Evolutionary conservation across 2,329 filamentous ascomycete species (phyloP), one percentile per base, ranked within the genome.

Genomic region (Ascochyta koolunga): DNA sequence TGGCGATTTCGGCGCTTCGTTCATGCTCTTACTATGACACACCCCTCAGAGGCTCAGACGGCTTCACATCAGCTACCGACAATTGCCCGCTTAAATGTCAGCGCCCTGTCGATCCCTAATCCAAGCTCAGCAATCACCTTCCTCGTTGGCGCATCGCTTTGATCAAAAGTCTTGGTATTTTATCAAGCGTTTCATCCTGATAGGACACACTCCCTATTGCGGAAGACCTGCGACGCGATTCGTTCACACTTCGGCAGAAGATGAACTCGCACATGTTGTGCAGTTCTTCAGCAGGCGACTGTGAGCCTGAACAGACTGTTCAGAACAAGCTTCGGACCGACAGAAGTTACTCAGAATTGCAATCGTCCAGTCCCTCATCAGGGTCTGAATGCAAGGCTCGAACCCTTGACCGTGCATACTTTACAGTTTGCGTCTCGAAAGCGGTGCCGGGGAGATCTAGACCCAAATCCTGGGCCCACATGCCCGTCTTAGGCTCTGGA

Each of bases 151-250:
- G 25, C 32, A 33, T 38, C 5, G 39, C 43, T 44, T 45, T 33
- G 18, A 35, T 24, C 24, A 27, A 50, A 37, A 41, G 40, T 50
- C 51, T 46, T 50, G 46, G 45, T 27, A 41, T 25, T 31, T 21
- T 29, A 31, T 41, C 36, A 46, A 24, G 35, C 35, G 51, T 54
- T 54, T 54, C 51, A 50, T 33, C 29, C 45, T 45, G 36, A 54
- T 45, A 36, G 39, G 35, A 19, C 24, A 21, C 31, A 22, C 27
- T 42, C 33, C 22, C 51, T 29, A 11, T 46, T 47, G 50, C 18
- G 43, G 38, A 46, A 42, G 31, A 37, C 25, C 31, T 40, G 50
- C 40, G 31, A 46, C 36, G 39, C 35, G 29, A 31, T 22, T 25
- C 25, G 33, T 33, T 32, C 16, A 33, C n/a, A 31, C n/a, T 10